Percentiles rank a stretch among this genome's conserved stretches.
These are phyloP conservation scores for Forsythia viridissima DNA, from an alignment of 257 asterid genomes.

Conservation along the genomic window DNA sequence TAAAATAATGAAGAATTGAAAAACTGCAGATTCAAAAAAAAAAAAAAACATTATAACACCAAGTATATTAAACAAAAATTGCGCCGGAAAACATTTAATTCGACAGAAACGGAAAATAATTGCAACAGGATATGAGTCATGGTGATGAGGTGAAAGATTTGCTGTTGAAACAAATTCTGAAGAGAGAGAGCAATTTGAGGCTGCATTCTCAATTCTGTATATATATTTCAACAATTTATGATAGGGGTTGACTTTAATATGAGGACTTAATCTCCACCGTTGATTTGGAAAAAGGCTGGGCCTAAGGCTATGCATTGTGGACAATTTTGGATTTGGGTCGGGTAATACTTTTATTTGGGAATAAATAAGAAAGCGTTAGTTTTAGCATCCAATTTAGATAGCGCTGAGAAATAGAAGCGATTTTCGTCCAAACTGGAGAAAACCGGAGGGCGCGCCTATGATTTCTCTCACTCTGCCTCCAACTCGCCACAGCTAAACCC, in stretches of 20 bases:
- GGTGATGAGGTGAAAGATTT: conserved; percentile 23
- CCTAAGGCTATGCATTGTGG: too few species aligned
- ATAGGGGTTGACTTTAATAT: background rate
- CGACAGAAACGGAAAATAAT: background rate
- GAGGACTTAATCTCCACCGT: background rate
- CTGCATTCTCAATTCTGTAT: background rate
- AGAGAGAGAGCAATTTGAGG: background rate
- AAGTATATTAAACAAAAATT: background rate
- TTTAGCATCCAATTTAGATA: too few species aligned
- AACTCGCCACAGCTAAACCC: too few species aligned
- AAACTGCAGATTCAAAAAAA: conserved; percentile 1
- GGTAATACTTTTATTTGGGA: too few species aligned
- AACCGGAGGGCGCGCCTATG: too few species aligned
- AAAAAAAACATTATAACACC: background rate
- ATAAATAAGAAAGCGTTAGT: too few species aligned
- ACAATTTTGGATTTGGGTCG: too few species aligned
- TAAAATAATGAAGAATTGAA: background rate
- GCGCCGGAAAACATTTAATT: background rate
- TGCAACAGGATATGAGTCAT: conserved; percentile 59
- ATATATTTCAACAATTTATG: background rate
- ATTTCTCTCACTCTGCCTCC: too few species aligned
- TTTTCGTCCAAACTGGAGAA: background rate
- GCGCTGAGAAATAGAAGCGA: too few species aligned
- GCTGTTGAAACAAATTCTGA: conserved; percentile 14
- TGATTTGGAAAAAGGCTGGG: background rate